phyloP scores from a whole-genome alignment of 306 rosid species.

The Cyclanthera cordifolia region DNA sequence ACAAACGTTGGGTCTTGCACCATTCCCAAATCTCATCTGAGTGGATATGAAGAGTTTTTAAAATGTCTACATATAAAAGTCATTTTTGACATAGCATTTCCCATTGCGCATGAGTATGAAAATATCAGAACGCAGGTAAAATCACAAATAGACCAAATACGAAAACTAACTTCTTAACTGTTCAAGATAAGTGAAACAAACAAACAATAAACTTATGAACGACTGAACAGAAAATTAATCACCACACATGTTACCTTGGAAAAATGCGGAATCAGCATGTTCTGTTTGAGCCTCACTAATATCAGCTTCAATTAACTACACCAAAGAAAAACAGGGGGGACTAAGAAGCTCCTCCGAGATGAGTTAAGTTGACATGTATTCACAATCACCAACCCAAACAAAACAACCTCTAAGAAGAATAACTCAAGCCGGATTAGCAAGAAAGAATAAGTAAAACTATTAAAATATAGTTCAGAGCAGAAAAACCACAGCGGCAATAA shows the following conservation, averaged over 20 bases:
- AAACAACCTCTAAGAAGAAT: neutral
- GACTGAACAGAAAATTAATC: conserved; percentile 16
- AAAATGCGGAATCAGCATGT: conserved; percentile 39
- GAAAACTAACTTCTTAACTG: neutral
- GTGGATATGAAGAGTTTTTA: neutral
- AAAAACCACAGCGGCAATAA: neutral
- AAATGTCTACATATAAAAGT: neutral
- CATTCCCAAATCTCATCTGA: neutral
- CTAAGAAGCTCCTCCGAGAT: conserved; percentile 13
- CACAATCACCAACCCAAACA: neutral
- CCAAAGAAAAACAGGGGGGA: conserved; percentile 6
- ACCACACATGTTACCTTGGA: conserved; percentile 87
- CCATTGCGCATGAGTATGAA: neutral
- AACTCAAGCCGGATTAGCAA: neutral
- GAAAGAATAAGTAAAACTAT: neutral
- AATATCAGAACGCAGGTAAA: neutral
- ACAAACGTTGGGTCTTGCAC: neutral
- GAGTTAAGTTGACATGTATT: neutral
- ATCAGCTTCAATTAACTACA: conserved; percentile 35
- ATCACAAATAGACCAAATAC: neutral
- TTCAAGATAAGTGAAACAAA: neutral
- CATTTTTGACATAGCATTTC: conserved; percentile 2
- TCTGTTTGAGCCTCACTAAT: conserved; percentile 23
- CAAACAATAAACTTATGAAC: neutral
- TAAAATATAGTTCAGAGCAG: neutral